Evolutionary conservation across 371 early-diverging fungal species (phyloP), one percentile per base, ranked within the genome.

Genomic region (Syncephalastrum sp.): DNA sequence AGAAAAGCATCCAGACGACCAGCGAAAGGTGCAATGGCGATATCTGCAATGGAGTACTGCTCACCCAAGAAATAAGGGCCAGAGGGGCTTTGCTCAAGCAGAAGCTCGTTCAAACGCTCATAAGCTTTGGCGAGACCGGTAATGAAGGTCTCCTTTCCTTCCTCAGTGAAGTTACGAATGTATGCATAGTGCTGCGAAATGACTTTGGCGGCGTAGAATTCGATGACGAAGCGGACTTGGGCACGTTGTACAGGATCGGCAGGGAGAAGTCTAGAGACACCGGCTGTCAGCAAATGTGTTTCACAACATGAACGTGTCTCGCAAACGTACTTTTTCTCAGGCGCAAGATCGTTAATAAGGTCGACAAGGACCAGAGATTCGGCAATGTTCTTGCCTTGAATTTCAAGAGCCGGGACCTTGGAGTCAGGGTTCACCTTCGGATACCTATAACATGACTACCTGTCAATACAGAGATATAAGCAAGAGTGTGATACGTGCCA

Each of bases 1-100:
- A 53, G 19, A 19, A 67, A 24, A 13, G 53, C 58, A 13, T 17
- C 19, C 7, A 81, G 41, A 42, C 82, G 74, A 14, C 55, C 60
- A 17, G 71, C 41, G 59, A 86, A 78, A 29, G 88, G 82, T 3
- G 78, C 80, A 15, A 75, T 54, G 8, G 73, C 72, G 47, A 86
- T 59, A 58, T 88, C 89, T 3, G 86, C 88, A 27, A 82, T 57
- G 13, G 82, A 79, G 45, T 74, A 86, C 27, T 75, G 60, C n/a
- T 65, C 59, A 23, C 86, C 86, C 17, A 81, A 55, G 72, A 85
- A 85, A 62, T 82, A 88, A 15, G 87, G 87, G 0, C 88, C 88
- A 0, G 70, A 66, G 16, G 73, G 24, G 38, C 78, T 65, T 60
- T 81, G 82, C 53, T 64, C 59, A 29, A 57, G 56, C 29, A 83